Base-by-base conservation (phyloP, 305 asterid genomes). In the Ruellia speciosa region DNA sequence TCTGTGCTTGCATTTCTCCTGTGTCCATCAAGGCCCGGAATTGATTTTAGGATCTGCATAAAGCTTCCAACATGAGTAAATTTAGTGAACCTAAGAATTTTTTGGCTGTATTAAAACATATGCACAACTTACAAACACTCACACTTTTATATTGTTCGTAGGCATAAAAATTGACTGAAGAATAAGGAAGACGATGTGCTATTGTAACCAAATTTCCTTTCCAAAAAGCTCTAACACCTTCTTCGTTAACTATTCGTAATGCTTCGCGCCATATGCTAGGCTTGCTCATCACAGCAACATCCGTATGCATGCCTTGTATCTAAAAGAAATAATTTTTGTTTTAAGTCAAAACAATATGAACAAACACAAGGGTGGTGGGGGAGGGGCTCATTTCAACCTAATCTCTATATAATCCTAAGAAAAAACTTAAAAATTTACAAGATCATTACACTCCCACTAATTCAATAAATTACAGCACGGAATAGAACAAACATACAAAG, bases 281-380 rank as follows among this genome's bases (percentile, higher is more conserved):
- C 63, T 78, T 86, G 63, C 75, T 80, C 76, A 86, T 59, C 50
- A 71, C 45, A 34, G 89, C 82, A 65, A 76, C 88, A 72, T 86
- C 87, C 1, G 94, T 73, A 66, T 81, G 90, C 94, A 86, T 86
- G 45, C 95, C 95, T 73, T 86, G 90, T 46, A 86, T 81, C 95
- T 86, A 66, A 49, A 41, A 17, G 45, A 41, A 8, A 49, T 7
- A 7, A 41, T 16, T 40, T n/a, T 9, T 24, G 31, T 24, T 24
- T n/a, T 24, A 24, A 4, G 31, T 24, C 4, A 24, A 24, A 2
- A 24, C 31, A 24, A 24, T 24, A n/a, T 24, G 31, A 24, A 24
- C 31, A 24, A 24, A 24, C 31, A 24, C 31, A 24, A 24, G 31
- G 31, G 31, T 24, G 31, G 31, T 1, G 2, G 31, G 4, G 4